Percentiles rank a stretch among this genome's conserved stretches.
These are phyloP conservation scores for Diversispora epigaea DNA, from an alignment of 192 early-diverging fungal species.

Conservation along the genomic window DNA sequence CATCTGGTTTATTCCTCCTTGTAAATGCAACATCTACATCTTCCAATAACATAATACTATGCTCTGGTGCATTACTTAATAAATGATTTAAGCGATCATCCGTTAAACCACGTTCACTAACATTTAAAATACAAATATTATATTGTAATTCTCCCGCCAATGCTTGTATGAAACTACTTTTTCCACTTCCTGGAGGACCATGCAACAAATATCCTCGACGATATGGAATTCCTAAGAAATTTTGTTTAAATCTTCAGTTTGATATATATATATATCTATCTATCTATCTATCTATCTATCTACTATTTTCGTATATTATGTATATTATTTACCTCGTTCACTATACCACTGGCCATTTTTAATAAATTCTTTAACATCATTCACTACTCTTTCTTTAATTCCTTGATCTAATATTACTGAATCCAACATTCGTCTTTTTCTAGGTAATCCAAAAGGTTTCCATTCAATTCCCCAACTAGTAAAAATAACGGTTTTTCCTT, in stretches of 20 bases:
- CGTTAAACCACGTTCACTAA: constrained; percentile 77
- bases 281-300: no score
- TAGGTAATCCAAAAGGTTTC: constrained; percentile 92
- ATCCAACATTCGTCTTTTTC: constrained; percentile 68
- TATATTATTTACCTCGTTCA: constrained; percentile 56
- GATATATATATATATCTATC: not conserved
- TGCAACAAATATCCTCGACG: constrained; percentile 84
- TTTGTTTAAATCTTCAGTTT: not conserved
- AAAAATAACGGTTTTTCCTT: constrained; percentile 95
- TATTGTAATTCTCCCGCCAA: constrained; percentile 84
- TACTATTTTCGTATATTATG: no score
- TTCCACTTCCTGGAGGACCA: constrained; percentile 88
- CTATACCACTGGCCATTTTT: constrained; percentile 81
- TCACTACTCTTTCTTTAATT: constrained; percentile 62
- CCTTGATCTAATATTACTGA: constrained; percentile 75
- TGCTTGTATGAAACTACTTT: constrained; percentile 91
- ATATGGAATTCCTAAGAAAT: constrained; percentile 72
- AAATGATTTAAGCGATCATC: constrained; percentile 83
- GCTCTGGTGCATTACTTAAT: constrained; percentile 74
- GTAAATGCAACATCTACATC: constrained; percentile 86
- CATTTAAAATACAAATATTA: constrained; percentile 86
- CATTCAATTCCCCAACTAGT: constrained; percentile 95
- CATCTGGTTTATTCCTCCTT: constrained; percentile 53
- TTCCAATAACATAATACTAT: constrained; percentile 78
- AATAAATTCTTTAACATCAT: constrained; percentile 74